A percentile compares a stretch with the other conserved stretches of the same genome.
phyloP scores from a whole-genome alignment of 2,329 filamentous ascomycete genomes.

The Westerdykella aurantiaca region DNA sequence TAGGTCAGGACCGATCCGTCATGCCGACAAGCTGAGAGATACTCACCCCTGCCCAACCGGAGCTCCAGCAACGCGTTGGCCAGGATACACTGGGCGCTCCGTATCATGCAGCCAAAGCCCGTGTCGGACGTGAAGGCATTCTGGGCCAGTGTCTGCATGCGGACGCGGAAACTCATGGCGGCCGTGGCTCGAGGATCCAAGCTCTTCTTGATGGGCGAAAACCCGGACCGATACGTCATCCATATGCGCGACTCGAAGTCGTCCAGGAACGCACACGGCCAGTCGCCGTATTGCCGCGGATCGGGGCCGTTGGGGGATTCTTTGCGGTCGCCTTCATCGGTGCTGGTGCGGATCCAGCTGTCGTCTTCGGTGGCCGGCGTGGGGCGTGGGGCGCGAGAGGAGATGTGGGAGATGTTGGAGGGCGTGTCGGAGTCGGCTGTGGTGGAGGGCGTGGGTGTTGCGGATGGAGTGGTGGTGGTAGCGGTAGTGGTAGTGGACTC shows the following conservation, averaged over 20 bases:
- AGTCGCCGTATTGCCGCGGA: slow-evolving; percentile 50
- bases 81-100: slow-evolving; percentile 87
- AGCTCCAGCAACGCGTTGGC: slow-evolving; percentile 76
- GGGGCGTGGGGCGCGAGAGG: slow-evolving; percentile 22
- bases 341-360: slow-evolving; percentile 61
- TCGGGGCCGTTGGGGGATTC: slow-evolving; percentile 32
- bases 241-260: slow-evolving; percentile 92
- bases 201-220: slow-evolving; percentile 74
- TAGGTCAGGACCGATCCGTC: slow-evolving; percentile 1
- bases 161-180: slow-evolving; percentile 75
- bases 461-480: slow-evolving; percentile 12
- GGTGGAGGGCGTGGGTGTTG: slow-evolving; percentile 8
- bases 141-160: slow-evolving; percentile 76
- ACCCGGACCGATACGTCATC: slow-evolving; percentile 93
- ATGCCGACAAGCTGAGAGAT: neutral
- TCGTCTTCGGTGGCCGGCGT: slow-evolving; percentile 26
- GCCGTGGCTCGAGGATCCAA: slow-evolving; percentile 64
- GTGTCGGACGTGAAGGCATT: slow-evolving; percentile 86
- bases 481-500: slow-evolving; percentile 16
- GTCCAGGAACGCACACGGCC: slow-evolving; percentile 79
- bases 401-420: neutral
- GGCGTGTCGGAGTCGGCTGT: slow-evolving; percentile 2
- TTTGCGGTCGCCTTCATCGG: slow-evolving; percentile 65
- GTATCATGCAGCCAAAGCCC: slow-evolving; percentile 98
- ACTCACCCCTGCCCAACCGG: slow-evolving; percentile 68